These are phyloP conservation scores for Musa beccarii DNA, from an alignment of 176 grass and related monocot species.

Conservation along the genomic window DNA sequence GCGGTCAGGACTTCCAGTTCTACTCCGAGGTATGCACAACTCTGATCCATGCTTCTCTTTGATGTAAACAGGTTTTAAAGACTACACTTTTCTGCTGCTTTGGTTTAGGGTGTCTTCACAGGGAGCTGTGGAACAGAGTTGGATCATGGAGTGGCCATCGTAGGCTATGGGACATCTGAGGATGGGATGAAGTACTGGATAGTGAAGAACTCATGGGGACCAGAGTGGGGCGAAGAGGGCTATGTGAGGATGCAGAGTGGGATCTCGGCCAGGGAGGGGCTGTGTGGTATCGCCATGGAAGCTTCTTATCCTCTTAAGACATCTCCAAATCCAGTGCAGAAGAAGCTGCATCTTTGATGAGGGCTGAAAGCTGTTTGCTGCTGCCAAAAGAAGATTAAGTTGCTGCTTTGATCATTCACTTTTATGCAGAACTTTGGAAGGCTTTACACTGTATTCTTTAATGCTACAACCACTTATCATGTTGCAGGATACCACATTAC, in stretches of 20 bases:
- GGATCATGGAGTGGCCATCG: constrained; percentile 3
- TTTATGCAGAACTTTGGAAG: too few relatives aligned
- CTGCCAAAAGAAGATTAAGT: not conserved
- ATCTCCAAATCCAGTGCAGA: not conserved
- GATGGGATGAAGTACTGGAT: constrained; percentile 3
- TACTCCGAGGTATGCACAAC: constrained; percentile 47
- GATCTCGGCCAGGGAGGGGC: not conserved
- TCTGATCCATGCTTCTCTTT: too few relatives aligned
- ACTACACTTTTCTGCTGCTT: too few relatives aligned
- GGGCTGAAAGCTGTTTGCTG: not conserved
- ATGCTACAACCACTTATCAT: too few relatives aligned
- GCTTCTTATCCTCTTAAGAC: constrained; percentile 1
- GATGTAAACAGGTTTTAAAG: too few relatives aligned
- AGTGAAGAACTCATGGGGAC: constrained; percentile 9
- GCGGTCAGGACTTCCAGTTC: constrained; percentile 54
- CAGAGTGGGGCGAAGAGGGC: not conserved
- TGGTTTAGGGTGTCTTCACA: constrained; percentile 62
- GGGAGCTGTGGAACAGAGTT: not conserved
- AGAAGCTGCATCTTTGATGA: not conserved
- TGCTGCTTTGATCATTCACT: not conserved
- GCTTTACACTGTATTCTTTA: too few relatives aligned
- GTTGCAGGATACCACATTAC: too few relatives aligned
- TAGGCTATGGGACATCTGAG: constrained; percentile 1
- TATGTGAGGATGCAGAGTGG: constrained; percentile 1
- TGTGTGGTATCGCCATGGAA: not conserved